Evolutionary conservation across 257 asterid species (phyloP).

Genomic region (Asclepias syriaca): DNA sequence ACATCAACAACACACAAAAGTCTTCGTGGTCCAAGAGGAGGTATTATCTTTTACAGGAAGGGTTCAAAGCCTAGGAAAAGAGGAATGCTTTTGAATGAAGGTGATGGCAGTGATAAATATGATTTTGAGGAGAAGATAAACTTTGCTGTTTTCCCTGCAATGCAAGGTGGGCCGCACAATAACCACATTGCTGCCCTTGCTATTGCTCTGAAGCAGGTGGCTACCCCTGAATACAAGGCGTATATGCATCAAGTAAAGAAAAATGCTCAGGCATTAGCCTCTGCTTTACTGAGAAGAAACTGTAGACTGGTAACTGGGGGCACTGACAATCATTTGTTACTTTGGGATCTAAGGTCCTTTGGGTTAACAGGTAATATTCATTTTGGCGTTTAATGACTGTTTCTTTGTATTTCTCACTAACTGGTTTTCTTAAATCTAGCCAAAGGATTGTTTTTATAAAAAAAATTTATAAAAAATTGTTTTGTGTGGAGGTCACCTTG

Average conservation of each 20-base stretch:
- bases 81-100: constrained; percentile 67
- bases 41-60: constrained; percentile 78
- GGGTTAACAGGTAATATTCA: constrained; percentile 62
- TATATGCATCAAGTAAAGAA: constrained; percentile 85
- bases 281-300: constrained; percentile 56
- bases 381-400: neutral
- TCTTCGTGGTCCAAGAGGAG: constrained; percentile 93
- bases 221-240: constrained; percentile 63
- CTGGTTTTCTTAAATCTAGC: neutral
- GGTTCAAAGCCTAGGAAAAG: constrained; percentile 74
- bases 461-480: no score
- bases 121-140: constrained; percentile 88
- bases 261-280: constrained; percentile 72
- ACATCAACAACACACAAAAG: constrained; percentile 92
- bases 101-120: constrained; percentile 58
- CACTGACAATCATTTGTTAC: constrained; percentile 72
- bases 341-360: constrained; percentile 80
- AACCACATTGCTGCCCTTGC: constrained; percentile 90
- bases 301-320: constrained; percentile 83
- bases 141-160: constrained; percentile 82
- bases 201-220: constrained; percentile 79
- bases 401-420: neutral
- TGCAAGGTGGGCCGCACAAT: constrained; percentile 95
- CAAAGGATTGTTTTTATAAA: neutral
- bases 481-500: neutral